Evolutionary conservation across 495 filamentous ascomycete species (phyloP), one percentile per base, ranked within the genome.

Genomic region (Tuber borchii): DNA sequence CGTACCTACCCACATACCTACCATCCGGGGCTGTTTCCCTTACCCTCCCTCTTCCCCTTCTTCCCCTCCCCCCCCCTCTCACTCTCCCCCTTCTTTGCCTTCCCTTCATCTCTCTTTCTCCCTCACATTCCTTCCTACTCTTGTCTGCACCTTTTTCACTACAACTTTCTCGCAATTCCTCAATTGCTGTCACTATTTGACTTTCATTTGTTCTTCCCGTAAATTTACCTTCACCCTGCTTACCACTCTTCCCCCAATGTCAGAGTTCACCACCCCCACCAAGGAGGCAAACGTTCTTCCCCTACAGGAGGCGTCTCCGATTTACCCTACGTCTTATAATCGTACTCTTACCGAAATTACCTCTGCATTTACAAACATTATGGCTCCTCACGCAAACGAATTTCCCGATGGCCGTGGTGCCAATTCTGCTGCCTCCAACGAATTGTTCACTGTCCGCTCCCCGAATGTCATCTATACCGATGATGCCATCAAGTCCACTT

Each of bases 201-300:
- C 75, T 45, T 44, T 76, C 20, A 43, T 69, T 73, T 22, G 8
- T 72, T 26, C 70, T 68, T n/a, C 19, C 70, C 43, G 26, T 65
- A 14, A 31, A 17, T 65, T 31, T 26, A 65, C 56, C 72, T 76
- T 72, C 61, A 74, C 73, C 43, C 26, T 22, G 26, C 78, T 79
- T 46, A 77, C 75, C 39, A 72, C 72, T 45, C 56, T 46, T 31
- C 75, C 19, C 79, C 84, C 22, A 56, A 76, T 78, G 37, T 70
- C 83, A 95, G 95, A 83, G 89, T 91, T 86, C 95, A 98, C 87
- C 92, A 98, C 90, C 93, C 94, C 87, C 97, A 92, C 91, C 95
- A 96, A 90, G 90, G 91, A 90, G 92, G 92, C 90, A 93, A 93
- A 88, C 95, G 94, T 89, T 91, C 93, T 89, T 91, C 93, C 86